A percentile compares a stretch with the other conserved stretches of the same genome.
phyloP scores from a whole-genome alignment of 2,329 filamentous ascomycete genomes.

The Xylaria digitata region DNA sequence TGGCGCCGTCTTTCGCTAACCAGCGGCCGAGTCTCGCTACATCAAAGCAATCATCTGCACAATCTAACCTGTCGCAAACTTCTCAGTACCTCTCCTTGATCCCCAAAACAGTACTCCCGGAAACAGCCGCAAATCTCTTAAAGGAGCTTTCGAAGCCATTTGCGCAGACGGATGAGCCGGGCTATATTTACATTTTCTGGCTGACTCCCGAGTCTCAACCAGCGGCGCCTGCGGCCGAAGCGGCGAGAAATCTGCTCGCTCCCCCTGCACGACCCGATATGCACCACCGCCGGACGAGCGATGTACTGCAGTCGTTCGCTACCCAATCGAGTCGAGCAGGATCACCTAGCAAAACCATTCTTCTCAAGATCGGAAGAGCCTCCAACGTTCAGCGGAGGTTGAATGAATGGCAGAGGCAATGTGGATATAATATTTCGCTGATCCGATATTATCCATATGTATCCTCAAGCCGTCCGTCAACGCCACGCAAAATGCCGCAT shows the following conservation, averaged over 20 bases:
- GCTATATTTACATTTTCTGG: slow-evolving; percentile 99
- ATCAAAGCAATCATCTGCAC: slow-evolving; percentile 44
- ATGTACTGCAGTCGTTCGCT: slow-evolving; percentile 65
- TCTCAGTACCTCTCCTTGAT: slow-evolving; percentile 73
- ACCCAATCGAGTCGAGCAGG: slow-evolving; percentile 41
- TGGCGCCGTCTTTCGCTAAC: slow-evolving; percentile 45
- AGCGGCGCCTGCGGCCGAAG: slow-evolving; percentile 66
- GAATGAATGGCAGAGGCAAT: slow-evolving; percentile 94
- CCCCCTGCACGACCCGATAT: slow-evolving; percentile 58
- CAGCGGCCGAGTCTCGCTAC: slow-evolving; percentile 46
- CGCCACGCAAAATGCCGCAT: slow-evolving; percentile 80
- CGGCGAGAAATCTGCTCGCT: slow-evolving; percentile 68
- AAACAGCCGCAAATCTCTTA: slow-evolving; percentile 76
- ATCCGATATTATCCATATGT: slow-evolving; percentile 93
- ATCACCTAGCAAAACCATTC: slow-evolving; percentile 67
- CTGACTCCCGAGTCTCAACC: slow-evolving; percentile 75
- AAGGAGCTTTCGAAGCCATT: slow-evolving; percentile 81
- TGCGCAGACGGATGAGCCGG: slow-evolving; percentile 79
- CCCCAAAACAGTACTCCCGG: slow-evolving; percentile 72
- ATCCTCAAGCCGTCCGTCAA: slow-evolving; percentile 55
- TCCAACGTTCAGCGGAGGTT: slow-evolving; percentile 90
- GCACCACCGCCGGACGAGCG: slow-evolving; percentile 62
- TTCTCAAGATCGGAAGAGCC: slow-evolving; percentile 74
- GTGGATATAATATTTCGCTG: slow-evolving; percentile 86
- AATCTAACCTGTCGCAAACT: slow-evolving; percentile 51